phyloP scores from a whole-genome alignment of 257 asterid genomes.

The Solanum raphanifolium region DNA sequence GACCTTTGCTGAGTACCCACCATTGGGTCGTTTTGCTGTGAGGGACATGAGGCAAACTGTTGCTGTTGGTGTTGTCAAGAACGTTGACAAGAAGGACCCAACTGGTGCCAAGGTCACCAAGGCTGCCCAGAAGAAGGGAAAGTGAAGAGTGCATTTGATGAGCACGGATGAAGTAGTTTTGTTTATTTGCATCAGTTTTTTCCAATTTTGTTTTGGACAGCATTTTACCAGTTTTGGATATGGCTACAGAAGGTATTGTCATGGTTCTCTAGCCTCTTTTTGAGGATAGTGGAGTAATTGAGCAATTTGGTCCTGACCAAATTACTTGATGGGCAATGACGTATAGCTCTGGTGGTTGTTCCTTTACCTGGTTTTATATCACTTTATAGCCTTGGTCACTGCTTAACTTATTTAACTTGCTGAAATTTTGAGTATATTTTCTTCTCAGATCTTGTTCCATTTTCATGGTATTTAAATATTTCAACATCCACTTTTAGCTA shows the following conservation, averaged over 20 bases:
- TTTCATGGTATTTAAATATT: no score
- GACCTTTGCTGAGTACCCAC: conserved; percentile 50
- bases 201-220: not conserved
- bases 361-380: not conserved
- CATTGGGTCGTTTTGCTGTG: conserved; percentile 61
- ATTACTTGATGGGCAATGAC: not conserved
- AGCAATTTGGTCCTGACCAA: not conserved
- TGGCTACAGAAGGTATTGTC: not conserved
- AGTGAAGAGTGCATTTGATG: conserved; percentile 23
- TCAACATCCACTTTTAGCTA: no score
- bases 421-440: not conserved
- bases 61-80: conserved; percentile 67
- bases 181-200: not conserved
- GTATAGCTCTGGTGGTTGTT: not conserved
- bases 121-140: conserved; percentile 67
- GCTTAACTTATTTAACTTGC: not conserved
- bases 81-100: conserved; percentile 66
- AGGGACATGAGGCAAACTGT: conserved; percentile 74
- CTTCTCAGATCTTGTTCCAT: not conserved
- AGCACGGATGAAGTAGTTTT: not conserved
- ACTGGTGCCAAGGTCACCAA: conserved; percentile 68
- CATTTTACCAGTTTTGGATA: not conserved
- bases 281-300: not conserved
- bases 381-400: not conserved
- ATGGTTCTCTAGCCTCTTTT: not conserved